A percentile compares a stretch with the other conserved stretches of the same genome.
These are phyloP conservation scores for Phylloporus sp. DNA, from an alignment of 1,284 basidiomycete genomes.

Conservation along the genomic window DNA sequence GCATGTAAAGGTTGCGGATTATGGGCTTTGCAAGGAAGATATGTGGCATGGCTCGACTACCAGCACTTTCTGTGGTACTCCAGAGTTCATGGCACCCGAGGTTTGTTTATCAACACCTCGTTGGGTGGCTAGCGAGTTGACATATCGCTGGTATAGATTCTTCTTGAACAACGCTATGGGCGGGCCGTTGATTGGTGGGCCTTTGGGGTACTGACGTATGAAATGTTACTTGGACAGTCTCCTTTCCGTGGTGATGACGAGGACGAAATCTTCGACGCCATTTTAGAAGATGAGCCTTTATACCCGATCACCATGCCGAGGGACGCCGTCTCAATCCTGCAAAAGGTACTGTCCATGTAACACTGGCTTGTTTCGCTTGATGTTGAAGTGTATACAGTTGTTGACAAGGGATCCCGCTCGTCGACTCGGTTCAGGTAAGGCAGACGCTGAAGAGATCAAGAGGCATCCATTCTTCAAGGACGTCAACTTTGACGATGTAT, in stretches of 20 bases:
- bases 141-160: constrained; percentile 67
- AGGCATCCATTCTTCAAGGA: constrained; percentile 98
- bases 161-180: constrained; percentile 97
- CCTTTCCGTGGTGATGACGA: constrained; percentile 99
- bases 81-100: constrained; percentile 99
- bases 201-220: constrained; percentile 97
- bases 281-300: constrained; percentile 96
- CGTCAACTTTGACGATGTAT: constrained; percentile 94
- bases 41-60: constrained; percentile 99
- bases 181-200: constrained; percentile 99
- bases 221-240: constrained; percentile 98
- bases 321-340: constrained; percentile 94
- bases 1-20: constrained; percentile 99
- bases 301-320: constrained; percentile 99
- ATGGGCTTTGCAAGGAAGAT: constrained; percentile 98
- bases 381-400: constrained; percentile 61
- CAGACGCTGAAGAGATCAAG: constrained; percentile 98
- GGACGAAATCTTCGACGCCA: constrained; percentile 99
- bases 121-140: constrained; percentile 3
- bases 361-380: background rate
- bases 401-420: constrained; percentile 92
- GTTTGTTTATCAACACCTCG: constrained; percentile 50
- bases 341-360: constrained; percentile 67
- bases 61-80: constrained; percentile 98
- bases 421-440: constrained; percentile 92